Base-by-base conservation (phyloP, 768 basidiomycete genomes). In the Collybia sordida region DNA sequence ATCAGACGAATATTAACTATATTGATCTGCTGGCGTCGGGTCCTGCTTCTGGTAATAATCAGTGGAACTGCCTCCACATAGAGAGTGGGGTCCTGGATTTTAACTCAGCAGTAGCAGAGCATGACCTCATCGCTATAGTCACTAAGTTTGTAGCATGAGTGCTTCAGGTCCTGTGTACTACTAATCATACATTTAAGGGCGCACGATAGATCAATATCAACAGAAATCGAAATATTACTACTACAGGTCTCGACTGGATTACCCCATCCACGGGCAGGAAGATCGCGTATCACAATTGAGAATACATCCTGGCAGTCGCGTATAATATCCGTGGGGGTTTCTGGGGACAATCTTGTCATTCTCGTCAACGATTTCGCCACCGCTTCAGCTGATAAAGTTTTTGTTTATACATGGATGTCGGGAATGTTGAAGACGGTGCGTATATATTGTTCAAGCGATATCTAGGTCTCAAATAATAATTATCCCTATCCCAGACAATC, bases 341-440 rank as follows among this genome's bases (percentile, higher is more conserved):
- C 76, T 12, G 77, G 76, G 17, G 67, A 73, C 7, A 62, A 73
- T 53, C 59, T 78, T 3, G 72, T 74, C 1, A 63, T 79, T 0
- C 58, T 74, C 5, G 61, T 72, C 5, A 59, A 63, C 3, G 65
- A 65, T 47, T 49, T 46, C 42, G 55, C 50, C 23, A 52, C 57
- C 17, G 36, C 42, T 1, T 56, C 55, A 1, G 39, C 56, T 3
- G 69, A 75, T 47, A 55, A 55, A 4, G 57, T 80, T 9, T 76
- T 67, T 41, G 59, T 79, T 2, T 77, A 65, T 48, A 64, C 78
- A 23, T 80, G 79, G 79, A 65, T 61, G 53, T 72, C 66, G 1
- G 72, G 71, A 6, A 53, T 52, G 6, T 50, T 71, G 3, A 65
- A 66, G 49, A 61, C 68, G 56, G 75, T 77, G 45, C 21, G 71